Conservation (phyloP, 2,329 filamentous ascomycete genomes). For the Penicillium janthinellum region DNA sequence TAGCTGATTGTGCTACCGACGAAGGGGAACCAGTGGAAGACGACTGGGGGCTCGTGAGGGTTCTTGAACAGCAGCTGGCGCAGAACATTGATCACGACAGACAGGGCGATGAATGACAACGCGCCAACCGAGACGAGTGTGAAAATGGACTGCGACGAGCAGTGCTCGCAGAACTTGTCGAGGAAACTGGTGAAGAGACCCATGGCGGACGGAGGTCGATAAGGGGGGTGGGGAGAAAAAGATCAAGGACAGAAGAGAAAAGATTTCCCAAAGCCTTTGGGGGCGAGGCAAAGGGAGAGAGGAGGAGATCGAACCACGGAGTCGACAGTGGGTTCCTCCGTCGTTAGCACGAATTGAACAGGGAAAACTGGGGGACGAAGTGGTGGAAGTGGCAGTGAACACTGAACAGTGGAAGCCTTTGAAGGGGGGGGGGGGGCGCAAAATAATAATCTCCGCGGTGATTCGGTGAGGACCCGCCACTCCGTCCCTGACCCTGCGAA, state of each 20-base stretch:
- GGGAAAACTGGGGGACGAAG: background rate
- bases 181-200: constrained; percentile 54
- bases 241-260: constrained; percentile 2
- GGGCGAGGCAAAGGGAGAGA: background rate
- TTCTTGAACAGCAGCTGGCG: constrained; percentile 80
- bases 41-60: constrained; percentile 71
- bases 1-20: constrained; percentile 91
- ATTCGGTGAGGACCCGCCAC: constrained; percentile 28
- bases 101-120: constrained; percentile 52
- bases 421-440: constrained; percentile 17
- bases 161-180: constrained; percentile 48
- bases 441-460: constrained; percentile 27
- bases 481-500: background rate
- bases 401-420: background rate
- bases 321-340: background rate
- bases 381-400: background rate
- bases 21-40: constrained; percentile 68
- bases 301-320: background rate
- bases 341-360: background rate
- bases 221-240: background rate
- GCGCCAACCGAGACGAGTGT: constrained; percentile 49
- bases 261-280: constrained; percentile 6
- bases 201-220: constrained; percentile 42
- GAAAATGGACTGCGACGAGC: constrained; percentile 50
- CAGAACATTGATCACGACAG: constrained; percentile 76